Percentiles rank a stretch among this genome's conserved stretches.
Conservation (phyloP, 371 early-diverging fungal genomes). For the Chytridiales sp. region DNA sequence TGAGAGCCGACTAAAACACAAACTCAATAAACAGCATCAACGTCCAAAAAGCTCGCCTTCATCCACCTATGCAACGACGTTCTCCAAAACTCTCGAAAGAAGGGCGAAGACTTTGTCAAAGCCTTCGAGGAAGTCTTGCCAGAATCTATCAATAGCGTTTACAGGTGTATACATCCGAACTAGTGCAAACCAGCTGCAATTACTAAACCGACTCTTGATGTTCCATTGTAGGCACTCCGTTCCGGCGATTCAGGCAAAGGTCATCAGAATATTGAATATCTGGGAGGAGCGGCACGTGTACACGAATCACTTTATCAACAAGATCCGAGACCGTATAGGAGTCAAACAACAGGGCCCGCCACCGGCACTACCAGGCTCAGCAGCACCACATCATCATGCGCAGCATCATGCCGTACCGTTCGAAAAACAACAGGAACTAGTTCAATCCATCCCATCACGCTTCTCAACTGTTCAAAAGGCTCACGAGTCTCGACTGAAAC, state of each 20-base stretch:
- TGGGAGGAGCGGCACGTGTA: constrained; percentile 36
- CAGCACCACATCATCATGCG: no score
- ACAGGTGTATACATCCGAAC: constrained; percentile 12
- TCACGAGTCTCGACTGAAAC: no score
- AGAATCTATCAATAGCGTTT: constrained; percentile 18
- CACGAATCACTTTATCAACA: constrained; percentile 11
- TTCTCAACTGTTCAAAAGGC: no score
- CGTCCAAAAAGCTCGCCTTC: constrained; percentile 28
- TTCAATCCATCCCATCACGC: no score
- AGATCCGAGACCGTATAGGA: constrained; percentile 16
- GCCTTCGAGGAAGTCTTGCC: constrained; percentile 34
- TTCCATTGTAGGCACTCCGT: constrained; percentile 19
- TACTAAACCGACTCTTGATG: not conserved
- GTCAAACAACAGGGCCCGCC: no score
- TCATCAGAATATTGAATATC: constrained; percentile 29
- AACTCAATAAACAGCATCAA: constrained; percentile 18
- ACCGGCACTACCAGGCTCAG: no score
- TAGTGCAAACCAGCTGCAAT: not conserved
- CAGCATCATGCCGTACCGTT: no score
- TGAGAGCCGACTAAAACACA: not conserved
- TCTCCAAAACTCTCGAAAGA: constrained; percentile 35
- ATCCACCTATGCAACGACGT: constrained; percentile 44
- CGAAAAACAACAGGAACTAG: no score
- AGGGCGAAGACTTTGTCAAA: constrained; percentile 33
- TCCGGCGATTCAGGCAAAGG: constrained; percentile 23